Conservation (phyloP, 805 yeast species). For the Lipomyces kockii region DNA sequence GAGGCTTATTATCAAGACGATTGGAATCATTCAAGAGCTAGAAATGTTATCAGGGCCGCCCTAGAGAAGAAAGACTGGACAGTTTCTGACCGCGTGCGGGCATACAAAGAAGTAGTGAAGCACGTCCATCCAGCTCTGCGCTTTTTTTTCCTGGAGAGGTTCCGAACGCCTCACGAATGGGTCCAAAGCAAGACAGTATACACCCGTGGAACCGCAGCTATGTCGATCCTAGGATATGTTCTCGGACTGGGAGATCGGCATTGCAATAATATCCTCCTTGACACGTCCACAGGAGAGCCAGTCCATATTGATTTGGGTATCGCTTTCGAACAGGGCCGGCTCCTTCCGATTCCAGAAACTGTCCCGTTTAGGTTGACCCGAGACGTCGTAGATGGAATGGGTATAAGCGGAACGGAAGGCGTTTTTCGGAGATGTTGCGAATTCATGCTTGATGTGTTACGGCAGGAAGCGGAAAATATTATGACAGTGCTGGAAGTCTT, state of each 20-base stretch:
- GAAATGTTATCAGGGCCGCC: conserved; percentile 63
- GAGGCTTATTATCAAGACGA: conserved; percentile 49
- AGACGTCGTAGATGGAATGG: conserved; percentile 92
- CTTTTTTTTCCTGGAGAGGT: conserved; percentile 70
- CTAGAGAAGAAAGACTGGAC: conserved; percentile 51
- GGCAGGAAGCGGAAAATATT: conserved; percentile 69
- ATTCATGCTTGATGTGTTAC: conserved; percentile 67
- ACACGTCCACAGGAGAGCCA: conserved; percentile 82
- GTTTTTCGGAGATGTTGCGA: conserved; percentile 74
- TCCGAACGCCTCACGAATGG: conserved; percentile 75
- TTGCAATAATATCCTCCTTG: conserved; percentile 86
- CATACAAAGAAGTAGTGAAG: conserved; percentile 53
- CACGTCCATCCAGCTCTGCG: conserved; percentile 70
- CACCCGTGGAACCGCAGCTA: conserved; percentile 77
- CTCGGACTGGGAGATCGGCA: conserved; percentile 96
- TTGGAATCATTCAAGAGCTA: conserved; percentile 59
- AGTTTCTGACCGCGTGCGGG: conserved; percentile 44
- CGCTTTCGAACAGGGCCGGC: conserved; percentile 91
- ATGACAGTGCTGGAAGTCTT: conserved; percentile 82
- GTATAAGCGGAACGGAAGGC: conserved; percentile 83
- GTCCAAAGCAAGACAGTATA: conserved; percentile 64
- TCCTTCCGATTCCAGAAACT: conserved; percentile 83
- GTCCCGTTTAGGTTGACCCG: conserved; percentile 92
- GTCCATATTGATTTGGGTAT: conserved; percentile 96
- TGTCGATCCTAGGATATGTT: conserved; percentile 84